Conservation (phyloP, 805 yeast genomes). For the Cyberlindnera nakhonratchasimensis region DNA sequence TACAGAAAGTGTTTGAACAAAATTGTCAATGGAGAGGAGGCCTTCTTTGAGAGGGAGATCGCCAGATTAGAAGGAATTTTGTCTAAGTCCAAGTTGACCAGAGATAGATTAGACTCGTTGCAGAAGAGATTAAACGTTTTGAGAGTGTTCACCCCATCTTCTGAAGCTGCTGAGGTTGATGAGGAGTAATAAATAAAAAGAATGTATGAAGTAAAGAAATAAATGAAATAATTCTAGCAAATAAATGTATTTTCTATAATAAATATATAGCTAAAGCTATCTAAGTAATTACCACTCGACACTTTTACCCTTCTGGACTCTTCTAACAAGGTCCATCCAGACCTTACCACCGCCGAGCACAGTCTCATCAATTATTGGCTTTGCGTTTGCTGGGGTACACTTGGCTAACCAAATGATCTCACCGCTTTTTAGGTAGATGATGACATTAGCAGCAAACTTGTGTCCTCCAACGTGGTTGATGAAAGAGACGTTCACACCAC, state of each 20-base stretch:
- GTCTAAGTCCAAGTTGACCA: constrained; percentile 29
- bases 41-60: constrained; percentile 40
- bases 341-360: constrained; percentile 63
- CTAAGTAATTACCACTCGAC: constrained; percentile 49
- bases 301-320: constrained; percentile 48
- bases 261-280: no score
- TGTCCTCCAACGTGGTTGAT: constrained; percentile 95
- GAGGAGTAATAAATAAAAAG: constrained; percentile 1
- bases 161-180: neutral
- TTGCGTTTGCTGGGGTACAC: constrained; percentile 72
- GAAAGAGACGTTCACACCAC: constrained; percentile 67
- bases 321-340: constrained; percentile 66
- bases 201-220: no score
- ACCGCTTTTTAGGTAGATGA: constrained; percentile 68
- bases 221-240: no score
- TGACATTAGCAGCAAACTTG: constrained; percentile 86
- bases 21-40: constrained; percentile 41
- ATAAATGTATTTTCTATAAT: no score
- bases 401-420: constrained; percentile 87
- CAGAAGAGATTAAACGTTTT: constrained; percentile 49
- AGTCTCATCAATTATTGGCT: constrained; percentile 72
- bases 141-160: constrained; percentile 20
- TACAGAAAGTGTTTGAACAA: constrained; percentile 47
- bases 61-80: constrained; percentile 42
- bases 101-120: constrained; percentile 45